Conservation (phyloP, 2,329 filamentous ascomycete species). For the Fusarium austroafricanum region DNA sequence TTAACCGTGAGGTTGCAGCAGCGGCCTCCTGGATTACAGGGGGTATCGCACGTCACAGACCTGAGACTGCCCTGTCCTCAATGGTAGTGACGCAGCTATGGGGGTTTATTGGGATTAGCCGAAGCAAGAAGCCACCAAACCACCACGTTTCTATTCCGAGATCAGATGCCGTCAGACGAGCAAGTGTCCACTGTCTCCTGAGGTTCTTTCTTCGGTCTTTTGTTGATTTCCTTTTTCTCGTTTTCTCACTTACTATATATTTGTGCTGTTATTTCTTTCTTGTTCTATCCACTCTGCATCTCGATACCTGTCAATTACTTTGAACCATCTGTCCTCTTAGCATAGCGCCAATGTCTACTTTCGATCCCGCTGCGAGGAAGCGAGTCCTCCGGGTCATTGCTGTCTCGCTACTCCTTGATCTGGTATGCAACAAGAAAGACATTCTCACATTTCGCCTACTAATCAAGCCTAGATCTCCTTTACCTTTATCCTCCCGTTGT, state of each 20-base stretch:
- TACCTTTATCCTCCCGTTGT: slow-evolving; percentile 96
- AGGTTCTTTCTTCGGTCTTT: slow-evolving; percentile 20
- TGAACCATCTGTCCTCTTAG: slow-evolving; percentile 5
- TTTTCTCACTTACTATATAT: not conserved
- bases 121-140: slow-evolving; percentile 35
- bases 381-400: slow-evolving; percentile 89
- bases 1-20: slow-evolving; percentile 28
- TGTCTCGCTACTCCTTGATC: slow-evolving; percentile 86
- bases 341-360: slow-evolving; percentile 53
- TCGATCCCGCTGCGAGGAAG: slow-evolving; percentile 73
- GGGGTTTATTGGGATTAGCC: slow-evolving; percentile 14
- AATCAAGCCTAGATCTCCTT: slow-evolving; percentile 82
- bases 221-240: not conserved
- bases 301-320: not conserved
- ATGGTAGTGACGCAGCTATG: slow-evolving; percentile 17
- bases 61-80: slow-evolving; percentile 7
- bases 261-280: not conserved
- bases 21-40: slow-evolving; percentile 30
- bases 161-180: slow-evolving; percentile 36
- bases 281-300: not conserved
- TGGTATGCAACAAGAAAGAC: slow-evolving; percentile 66
- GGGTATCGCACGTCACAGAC: slow-evolving; percentile 23
- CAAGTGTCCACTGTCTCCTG: slow-evolving; percentile 41
- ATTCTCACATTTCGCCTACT: not conserved
- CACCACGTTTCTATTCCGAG: slow-evolving; percentile 30